Base-by-base conservation (phyloP, 2,329 filamentous ascomycete species). In the Metarhizium album region DNA sequence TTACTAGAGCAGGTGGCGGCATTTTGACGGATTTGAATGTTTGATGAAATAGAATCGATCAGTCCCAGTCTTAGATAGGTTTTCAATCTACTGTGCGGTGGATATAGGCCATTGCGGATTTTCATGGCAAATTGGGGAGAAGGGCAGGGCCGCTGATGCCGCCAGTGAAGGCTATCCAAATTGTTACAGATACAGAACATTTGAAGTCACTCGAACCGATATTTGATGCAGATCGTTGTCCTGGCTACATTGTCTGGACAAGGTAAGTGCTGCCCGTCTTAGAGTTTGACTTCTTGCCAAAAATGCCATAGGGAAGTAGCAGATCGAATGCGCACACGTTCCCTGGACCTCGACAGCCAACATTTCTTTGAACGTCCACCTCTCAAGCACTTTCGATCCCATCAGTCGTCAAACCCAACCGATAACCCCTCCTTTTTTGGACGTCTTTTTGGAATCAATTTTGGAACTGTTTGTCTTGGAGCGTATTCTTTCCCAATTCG, bases 381-480 rank as follows among this genome's bases (percentile, higher is more conserved):
- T 24, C 38, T 37, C 29, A 20, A 40, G 6, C 29, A 23, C 18
- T 22, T 33, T 49, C 27, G 9, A 42, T 37, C 40, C 31, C 27
- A 33, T 49, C 20, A 16, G 16, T 35, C 27, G 8, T 23, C 27
- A 33, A 31, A 7, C 9, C 23, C 27, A 8, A 14, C 8, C 20
- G 13, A 42, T 18, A 18, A 9, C 11, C 38, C 16, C n/a, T 22
- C 24, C 13, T 35, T 35, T 27, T 57, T 58, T 55, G 48, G 46
- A 47, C 48, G 47, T 49, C 35, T 55, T 55, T 59, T 60, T 59
- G 53, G 54, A 49, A 51, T 49, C 52, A 53, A 33, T 57, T 59
- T 59, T 58, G 55, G 54, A 56, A 50, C 55, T 38, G 13, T 50
- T 51, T 54, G 46, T 62, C 56, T 63, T 62, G 60, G 55, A 52